A percentile compares a stretch with the other conserved stretches of the same genome.
phyloP scores from a whole-genome alignment of 2,329 filamentous ascomycete genomes.

The Ploettnerulaceae sp. region DNA sequence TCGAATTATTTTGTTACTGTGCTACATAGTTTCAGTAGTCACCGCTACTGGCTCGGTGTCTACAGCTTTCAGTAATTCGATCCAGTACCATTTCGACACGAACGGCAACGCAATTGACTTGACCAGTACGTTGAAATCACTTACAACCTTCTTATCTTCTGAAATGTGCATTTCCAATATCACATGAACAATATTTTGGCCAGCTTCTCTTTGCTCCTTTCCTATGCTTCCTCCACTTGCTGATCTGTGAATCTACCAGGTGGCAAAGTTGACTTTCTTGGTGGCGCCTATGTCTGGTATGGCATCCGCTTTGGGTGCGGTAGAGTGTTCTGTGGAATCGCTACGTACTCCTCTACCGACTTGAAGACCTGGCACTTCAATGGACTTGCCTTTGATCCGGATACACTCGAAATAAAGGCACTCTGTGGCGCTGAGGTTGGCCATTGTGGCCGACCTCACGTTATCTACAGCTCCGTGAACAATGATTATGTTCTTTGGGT shows the following conservation, averaged over 20 bases:
- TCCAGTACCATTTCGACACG: slow-evolving; percentile 24
- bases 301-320: slow-evolving; percentile 22
- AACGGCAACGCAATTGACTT: slow-evolving; percentile 27
- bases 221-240: neutral
- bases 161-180: neutral
- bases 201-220: neutral
- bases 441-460: slow-evolving; percentile 23
- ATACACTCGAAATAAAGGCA: slow-evolving; percentile 14
- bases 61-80: slow-evolving; percentile 18
- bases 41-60: slow-evolving; percentile 9
- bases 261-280: slow-evolving; percentile 26
- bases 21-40: neutral
- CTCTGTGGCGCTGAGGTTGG: slow-evolving; percentile 14
- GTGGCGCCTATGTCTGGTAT: slow-evolving; percentile 25
- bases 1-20: slow-evolving; percentile 5
- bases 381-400: slow-evolving; percentile 23
- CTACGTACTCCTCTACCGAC: slow-evolving; percentile 21
- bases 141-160: neutral
- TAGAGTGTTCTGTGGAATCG: slow-evolving; percentile 23
- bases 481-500: slow-evolving; percentile 21
- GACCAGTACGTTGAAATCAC: neutral
- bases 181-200: neutral
- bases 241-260: slow-evolving; percentile 11
- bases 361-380: slow-evolving; percentile 24
- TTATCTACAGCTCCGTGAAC: slow-evolving; percentile 19